A percentile compares a stretch with the other conserved stretches of the same genome.
phyloP scores from a whole-genome alignment of 495 filamentous ascomycete genomes.

The Penicillium roqueforti region DNA sequence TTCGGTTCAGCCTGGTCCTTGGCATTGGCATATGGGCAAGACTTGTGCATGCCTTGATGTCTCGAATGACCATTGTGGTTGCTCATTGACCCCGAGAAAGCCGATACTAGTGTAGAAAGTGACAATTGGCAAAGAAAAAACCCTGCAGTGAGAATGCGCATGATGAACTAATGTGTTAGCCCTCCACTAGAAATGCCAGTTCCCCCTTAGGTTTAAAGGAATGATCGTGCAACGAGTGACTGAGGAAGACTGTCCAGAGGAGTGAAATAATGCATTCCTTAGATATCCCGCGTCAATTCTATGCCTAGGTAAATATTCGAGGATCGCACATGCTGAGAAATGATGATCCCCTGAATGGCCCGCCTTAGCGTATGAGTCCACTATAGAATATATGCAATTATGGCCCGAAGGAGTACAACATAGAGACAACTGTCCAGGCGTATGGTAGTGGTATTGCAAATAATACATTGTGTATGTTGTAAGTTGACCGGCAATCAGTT shows the following conservation, averaged over 20 bases:
- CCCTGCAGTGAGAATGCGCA: slow-evolving; percentile 9
- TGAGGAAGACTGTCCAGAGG: neutral
- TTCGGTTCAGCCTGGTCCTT: neutral
- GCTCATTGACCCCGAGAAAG: slow-evolving; percentile 12
- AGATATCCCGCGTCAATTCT: neutral
- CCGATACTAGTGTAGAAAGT: slow-evolving; percentile 1
- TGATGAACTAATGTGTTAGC: slow-evolving; percentile 1
- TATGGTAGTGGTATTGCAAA: neutral
- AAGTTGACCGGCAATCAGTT: neutral
- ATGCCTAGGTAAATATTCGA: neutral
- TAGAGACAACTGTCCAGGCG: neutral
- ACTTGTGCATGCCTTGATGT: slow-evolving; percentile 18
- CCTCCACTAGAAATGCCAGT: neutral
- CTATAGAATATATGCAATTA: neutral
- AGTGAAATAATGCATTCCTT: neutral
- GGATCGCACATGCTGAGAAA: slow-evolving; percentile 4
- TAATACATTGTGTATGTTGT: neutral
- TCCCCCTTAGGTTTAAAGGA: neutral
- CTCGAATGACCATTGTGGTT: neutral
- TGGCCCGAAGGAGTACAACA: neutral
- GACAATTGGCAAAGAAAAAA: slow-evolving; percentile 9
- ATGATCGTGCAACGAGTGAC: neutral
- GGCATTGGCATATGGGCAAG: slow-evolving; percentile 23
- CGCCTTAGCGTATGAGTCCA: slow-evolving; percentile 2
- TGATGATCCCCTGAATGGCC: slow-evolving; percentile 14